Base-by-base conservation (phyloP, 106 monocot genomes). In the Amphibolis antarctica region DNA sequence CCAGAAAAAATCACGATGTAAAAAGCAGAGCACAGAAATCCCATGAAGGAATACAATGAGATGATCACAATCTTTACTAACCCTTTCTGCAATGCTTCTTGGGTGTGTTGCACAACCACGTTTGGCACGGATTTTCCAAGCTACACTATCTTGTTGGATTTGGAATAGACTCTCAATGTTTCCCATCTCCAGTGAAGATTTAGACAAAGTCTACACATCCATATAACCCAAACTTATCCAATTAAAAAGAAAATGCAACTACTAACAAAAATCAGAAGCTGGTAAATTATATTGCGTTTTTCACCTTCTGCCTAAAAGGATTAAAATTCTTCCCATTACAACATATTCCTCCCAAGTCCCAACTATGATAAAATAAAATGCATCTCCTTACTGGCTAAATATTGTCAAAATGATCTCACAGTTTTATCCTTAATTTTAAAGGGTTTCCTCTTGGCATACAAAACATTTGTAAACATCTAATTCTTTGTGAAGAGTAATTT, bases 71-170 rank as follows among this genome's bases (percentile, higher is more conserved):
- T 18, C 4, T 43, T 53, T 13, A n/a, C 62, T 62, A 21, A 73
- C 73, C 66, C 73, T 73, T 45, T 73, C 73, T n/a, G 73, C 73
- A n/a, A 73, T 73, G 65, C 73, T 73, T 36, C 73, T 55, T 1
- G 73, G 73, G 51, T 73, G 73, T 28, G 73, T 73, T 10, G 73
- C 73, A 59, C 73, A 73, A 10, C 73, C 73, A 9, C 73, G 73
- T 31, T 73, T 73, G 66, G 73, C 73, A 21, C 73, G 73, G 25
- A 73, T 73, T 58, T 73, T 73, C 59, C 66, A 73, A 12, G 73
- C 58, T 17, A 73, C 58, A 58, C 64, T 55, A 21, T 73, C 73
- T 50, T 73, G 65, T 21, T 66, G 65, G 4, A 73, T 58, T 50
- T 66, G 65, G 36, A 73, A 64, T 11, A 73, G 59, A 42, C 49